phyloP scores from a whole-genome alignment of 306 rosid genomes.

The Cicer pinnatifidum region DNA sequence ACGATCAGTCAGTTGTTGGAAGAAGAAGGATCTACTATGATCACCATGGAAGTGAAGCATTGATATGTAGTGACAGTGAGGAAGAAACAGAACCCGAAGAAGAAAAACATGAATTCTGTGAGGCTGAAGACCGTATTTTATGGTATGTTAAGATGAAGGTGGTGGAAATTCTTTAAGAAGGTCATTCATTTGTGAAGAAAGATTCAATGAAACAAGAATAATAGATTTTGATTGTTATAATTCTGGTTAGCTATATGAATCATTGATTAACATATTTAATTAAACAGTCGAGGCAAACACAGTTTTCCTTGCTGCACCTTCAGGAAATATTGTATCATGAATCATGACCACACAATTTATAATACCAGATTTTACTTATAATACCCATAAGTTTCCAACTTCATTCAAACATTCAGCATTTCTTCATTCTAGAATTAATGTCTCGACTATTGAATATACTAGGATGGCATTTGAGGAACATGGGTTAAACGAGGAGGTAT shows the following conservation, averaged over 20 bases:
- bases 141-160: conserved; percentile 60
- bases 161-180: conserved; percentile 21
- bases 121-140: conserved; percentile 76
- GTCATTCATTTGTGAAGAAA: conserved; percentile 36
- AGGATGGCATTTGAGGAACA: conserved; percentile 87
- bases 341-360: not conserved
- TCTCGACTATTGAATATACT: conserved; percentile 49
- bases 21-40: conserved; percentile 95
- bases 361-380: conserved; percentile 26
- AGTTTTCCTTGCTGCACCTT: conserved; percentile 14
- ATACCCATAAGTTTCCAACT: conserved; percentile 16
- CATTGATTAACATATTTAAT: conserved; percentile 32
- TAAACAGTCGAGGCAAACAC: conserved; percentile 9
- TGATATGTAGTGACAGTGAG: conserved; percentile 94
- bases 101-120: conserved; percentile 80
- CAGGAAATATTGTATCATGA: conserved; percentile 23
- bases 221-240: conserved; percentile 28
- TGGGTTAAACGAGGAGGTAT: conserved; percentile 75
- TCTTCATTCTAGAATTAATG: conserved; percentile 33
- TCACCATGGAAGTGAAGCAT: conserved; percentile 85
- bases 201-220: conserved; percentile 1
- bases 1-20: conserved; percentile 94
- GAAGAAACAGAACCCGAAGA: conserved; percentile 88
- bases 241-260: conserved; percentile 37
- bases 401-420: conserved; percentile 28